Percentiles rank a stretch among this genome's conserved stretches.
Evolutionary conservation across 495 filamentous ascomycete species (phyloP).

Genomic region (Neurospora sp.): DNA sequence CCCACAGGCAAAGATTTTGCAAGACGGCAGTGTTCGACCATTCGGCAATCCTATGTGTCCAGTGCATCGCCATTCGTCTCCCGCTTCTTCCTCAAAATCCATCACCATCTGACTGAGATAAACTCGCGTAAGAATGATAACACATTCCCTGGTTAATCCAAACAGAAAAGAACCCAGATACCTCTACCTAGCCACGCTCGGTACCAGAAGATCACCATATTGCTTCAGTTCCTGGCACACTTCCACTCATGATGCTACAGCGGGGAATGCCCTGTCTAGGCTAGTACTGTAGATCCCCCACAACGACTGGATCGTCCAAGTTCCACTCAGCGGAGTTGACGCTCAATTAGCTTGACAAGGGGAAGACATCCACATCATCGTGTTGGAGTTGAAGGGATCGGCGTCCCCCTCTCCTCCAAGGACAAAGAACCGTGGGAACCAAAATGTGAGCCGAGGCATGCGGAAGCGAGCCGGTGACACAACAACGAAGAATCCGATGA

Average conservation of each 20-base stretch:
- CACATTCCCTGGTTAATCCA: no score
- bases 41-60: no score
- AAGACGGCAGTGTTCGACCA: no score
- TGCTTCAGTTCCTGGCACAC: background rate
- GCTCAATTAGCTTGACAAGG: background rate
- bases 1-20: no score
- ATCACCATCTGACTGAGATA: no score
- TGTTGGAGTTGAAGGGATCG: background rate
- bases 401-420: background rate
- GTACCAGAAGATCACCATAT: background rate
- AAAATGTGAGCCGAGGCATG: background rate
- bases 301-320: background rate
- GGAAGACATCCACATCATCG: background rate
- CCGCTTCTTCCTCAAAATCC: no score
- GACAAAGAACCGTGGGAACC: background rate
- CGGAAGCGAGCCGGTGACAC: background rate
- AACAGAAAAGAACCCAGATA: no score
- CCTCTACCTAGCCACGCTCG: background rate
- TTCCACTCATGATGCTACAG: background rate
- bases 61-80: no score
- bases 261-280: background rate
- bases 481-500: background rate
- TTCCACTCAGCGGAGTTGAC: background rate
- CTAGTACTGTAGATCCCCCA: background rate
- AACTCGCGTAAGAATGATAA: no score